Conservation (phyloP, 371 early-diverging fungal species). For the Apophysomyces variabilis region DNA sequence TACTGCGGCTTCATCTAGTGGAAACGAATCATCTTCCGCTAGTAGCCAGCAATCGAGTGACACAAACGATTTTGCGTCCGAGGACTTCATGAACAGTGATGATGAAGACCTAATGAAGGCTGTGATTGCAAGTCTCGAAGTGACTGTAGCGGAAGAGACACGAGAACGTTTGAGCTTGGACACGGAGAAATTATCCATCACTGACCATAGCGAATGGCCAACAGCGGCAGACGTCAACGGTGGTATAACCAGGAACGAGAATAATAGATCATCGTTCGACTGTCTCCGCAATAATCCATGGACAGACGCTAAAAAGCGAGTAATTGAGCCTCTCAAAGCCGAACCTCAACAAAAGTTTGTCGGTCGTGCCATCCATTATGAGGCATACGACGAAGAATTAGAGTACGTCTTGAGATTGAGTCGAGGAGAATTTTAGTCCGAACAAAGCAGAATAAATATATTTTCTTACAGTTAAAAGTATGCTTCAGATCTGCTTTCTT, state of each 20-base stretch:
- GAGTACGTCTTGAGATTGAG: constrained; percentile 47
- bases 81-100: constrained; percentile 29
- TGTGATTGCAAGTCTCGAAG: constrained; percentile 47
- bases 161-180: not conserved
- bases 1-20: not conserved
- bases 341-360: not conserved
- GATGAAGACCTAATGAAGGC: constrained; percentile 52
- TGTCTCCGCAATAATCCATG: constrained; percentile 7
- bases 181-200: constrained; percentile 4
- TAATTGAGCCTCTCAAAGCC: constrained; percentile 5
- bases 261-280: not conserved
- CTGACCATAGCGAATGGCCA: constrained; percentile 18
- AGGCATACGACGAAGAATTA: constrained; percentile 47
- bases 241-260: constrained; percentile 1
- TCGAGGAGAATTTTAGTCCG: constrained; percentile 38
- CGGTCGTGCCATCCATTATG: constrained; percentile 15
- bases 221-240: constrained; percentile 11
- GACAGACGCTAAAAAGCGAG: constrained; percentile 19
- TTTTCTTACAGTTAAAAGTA: not conserved
- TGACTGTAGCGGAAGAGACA: constrained; percentile 12
- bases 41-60: not conserved
- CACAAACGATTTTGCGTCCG: constrained; percentile 3
- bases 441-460: not conserved
- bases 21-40: not conserved
- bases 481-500: not conserved